phyloP scores from a whole-genome alignment of 1,284 basidiomycete species.

The Sporisorium sorghi region DNA sequence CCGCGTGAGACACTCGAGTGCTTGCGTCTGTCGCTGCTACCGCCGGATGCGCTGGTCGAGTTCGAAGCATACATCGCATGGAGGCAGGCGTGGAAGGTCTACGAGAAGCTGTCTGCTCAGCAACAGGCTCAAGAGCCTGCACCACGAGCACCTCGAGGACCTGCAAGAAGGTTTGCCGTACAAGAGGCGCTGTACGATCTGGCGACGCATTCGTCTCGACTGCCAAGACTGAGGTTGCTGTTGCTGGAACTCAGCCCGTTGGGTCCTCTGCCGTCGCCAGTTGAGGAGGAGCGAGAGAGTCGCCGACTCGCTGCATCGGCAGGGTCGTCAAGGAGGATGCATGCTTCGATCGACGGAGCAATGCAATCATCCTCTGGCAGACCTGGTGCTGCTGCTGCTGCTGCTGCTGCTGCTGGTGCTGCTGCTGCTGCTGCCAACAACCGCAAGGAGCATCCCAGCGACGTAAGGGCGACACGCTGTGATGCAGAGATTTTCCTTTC shows the following conservation, averaged over 20 bases:
- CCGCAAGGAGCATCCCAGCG: background rate
- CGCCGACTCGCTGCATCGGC: background rate
- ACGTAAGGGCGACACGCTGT: constrained; percentile 17
- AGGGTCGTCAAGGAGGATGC: constrained; percentile 1
- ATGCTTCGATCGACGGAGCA: too few relatives aligned
- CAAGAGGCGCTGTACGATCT: constrained; percentile 46
- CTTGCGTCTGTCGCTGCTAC: constrained; percentile 38
- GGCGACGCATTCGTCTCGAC: constrained; percentile 20
- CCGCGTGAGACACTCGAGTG: constrained; percentile 28
- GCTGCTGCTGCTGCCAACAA: background rate
- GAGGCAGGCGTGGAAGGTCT: constrained; percentile 37
- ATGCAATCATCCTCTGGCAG: too few relatives aligned
- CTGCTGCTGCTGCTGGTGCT: too few relatives aligned
- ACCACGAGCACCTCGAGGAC: constrained; percentile 35
- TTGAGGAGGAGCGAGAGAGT: constrained; percentile 15
- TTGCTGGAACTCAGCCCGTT: constrained; percentile 39
- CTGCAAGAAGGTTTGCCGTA: constrained; percentile 39
- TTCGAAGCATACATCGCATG: constrained; percentile 38
- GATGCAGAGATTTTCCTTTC: constrained; percentile 13
- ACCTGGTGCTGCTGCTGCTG: too few relatives aligned
- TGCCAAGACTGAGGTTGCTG: constrained; percentile 25
- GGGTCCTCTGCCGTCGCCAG: constrained; percentile 20
- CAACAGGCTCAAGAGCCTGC: constrained; percentile 26
- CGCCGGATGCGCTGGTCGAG: constrained; percentile 36
- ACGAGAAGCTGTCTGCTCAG: constrained; percentile 28